These are phyloP conservation scores for Fusarium liriodendri DNA, from an alignment of 2,329 filamentous ascomycete genomes.

Conservation along the genomic window DNA sequence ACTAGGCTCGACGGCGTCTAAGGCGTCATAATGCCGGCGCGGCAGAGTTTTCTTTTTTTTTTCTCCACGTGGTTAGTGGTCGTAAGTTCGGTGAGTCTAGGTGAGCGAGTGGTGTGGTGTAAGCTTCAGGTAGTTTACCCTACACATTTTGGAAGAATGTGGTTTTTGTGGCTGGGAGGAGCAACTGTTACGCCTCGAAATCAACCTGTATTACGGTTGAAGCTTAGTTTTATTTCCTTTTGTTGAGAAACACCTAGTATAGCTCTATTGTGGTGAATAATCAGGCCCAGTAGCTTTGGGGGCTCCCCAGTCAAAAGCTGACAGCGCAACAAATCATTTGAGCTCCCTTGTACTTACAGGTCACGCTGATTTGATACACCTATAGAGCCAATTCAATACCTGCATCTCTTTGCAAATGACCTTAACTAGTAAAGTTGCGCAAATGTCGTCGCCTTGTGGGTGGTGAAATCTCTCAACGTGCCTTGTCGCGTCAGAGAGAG, in stretches of 20 bases:
- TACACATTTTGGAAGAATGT: not conserved
- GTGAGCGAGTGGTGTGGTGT: not conserved
- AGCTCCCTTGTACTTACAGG: too few species aligned
- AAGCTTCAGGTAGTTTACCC: not conserved
- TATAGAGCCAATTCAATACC: too few species aligned
- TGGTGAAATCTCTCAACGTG: not conserved
- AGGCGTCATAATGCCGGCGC: constrained; percentile 1
- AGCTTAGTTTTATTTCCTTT: not conserved
- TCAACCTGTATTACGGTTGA: not conserved
- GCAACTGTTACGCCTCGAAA: not conserved
- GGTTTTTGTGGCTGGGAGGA: not conserved
- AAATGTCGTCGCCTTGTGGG: not conserved
- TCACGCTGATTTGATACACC: too few species aligned
- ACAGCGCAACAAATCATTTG: too few species aligned
- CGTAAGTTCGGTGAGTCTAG: not conserved
- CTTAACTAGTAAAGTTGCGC: not conserved
- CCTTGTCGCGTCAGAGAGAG: too few species aligned
- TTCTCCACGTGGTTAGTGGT: not conserved
- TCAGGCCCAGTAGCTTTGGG: too few species aligned
- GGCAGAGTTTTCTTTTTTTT: not conserved
- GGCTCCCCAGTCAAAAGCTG: too few species aligned
- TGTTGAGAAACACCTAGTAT: not conserved
- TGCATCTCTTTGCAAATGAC: too few species aligned
- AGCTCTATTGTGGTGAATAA: not conserved
- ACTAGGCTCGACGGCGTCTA: not conserved